A percentile compares a stretch with the other conserved stretches of the same genome.
phyloP scores from a whole-genome alignment of 73 alveolate species.

The Uronychia binucleata region DNA sequence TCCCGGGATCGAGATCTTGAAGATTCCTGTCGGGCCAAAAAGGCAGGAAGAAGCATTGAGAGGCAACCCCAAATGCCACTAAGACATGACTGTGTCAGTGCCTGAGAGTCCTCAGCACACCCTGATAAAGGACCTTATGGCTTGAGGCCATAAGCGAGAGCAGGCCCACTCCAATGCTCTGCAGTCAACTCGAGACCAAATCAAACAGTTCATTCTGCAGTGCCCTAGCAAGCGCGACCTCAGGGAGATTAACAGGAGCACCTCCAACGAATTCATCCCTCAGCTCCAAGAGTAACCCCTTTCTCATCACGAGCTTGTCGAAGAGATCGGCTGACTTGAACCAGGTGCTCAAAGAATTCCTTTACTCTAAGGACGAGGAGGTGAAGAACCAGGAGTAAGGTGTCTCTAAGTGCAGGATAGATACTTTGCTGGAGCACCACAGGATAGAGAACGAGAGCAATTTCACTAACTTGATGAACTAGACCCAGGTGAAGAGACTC shows the following conservation, averaged over 20 bases:
- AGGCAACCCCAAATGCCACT: too few relatives aligned
- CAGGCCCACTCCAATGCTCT: neutral
- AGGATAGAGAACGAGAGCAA: neutral
- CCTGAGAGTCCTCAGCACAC: neutral
- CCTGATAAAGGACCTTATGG: neutral
- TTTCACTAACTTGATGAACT: neutral
- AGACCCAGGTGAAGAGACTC: neutral
- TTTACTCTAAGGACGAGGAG: neutral
- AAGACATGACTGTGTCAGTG: too few relatives aligned
- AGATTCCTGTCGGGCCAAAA: neutral
- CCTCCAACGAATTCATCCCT: neutral
- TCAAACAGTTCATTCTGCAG: neutral
- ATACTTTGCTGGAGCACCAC: neutral
- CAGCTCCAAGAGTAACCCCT: neutral
- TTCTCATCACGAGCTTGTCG: neutral
- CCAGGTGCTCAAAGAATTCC: neutral
- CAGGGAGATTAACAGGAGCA: neutral
- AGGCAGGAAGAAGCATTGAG: neutral
- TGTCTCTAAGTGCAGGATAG: neutral
- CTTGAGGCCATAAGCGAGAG: neutral
- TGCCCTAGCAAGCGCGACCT: neutral
- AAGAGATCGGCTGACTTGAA: neutral
- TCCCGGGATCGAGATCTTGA: neutral
- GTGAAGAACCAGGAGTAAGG: neutral
- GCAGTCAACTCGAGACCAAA: neutral